Evolutionary conservation across 768 basidiomycete species (phyloP), one percentile per base, ranked within the genome.

Genomic region (Flagelloscypha sp.): DNA sequence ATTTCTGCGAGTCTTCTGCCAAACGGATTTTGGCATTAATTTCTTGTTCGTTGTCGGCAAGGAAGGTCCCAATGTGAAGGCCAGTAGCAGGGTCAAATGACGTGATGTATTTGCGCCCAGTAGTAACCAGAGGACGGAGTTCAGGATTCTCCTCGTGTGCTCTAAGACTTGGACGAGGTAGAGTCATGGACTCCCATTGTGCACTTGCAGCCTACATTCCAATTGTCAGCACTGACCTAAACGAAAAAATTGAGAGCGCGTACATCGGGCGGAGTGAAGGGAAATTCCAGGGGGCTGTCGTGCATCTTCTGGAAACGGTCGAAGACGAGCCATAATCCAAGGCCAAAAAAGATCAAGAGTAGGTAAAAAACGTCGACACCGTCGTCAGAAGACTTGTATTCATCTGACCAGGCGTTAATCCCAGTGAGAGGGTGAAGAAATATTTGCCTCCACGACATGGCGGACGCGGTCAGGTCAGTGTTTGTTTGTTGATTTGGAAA

Each of bases 81-180:
- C 79, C 80, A 10, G 86, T 93, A 3, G 90, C 79, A 10, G 94
- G 94, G 56, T 97, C 94, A 48, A 76, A 98, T 53, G 82, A 80
- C 2, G 94, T 98, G 41, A 97, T 83, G 51, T 84, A 89, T 27
- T 76, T 67, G 30, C 74, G 63, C 25, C 65, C 66, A 1, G 61
- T 53, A 9, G 57, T 52, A 28, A 68, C 50, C 1, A 65, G 51
- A 3, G 80, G 76, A 24, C 71, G 59, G 21, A 90, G 62, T 7
- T 68, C 67, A 2, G 62, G 55, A 42, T 74, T 65, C 6, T 62
- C 59, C 25, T 70, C 54, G 54, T 93, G 89, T 3, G 84, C 79
- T 41, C 69, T 65, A 28, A 90, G 65, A 34, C 63, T 61, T 5
- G 87, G 72, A 15, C 78, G 62, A 11, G 53, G 50, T 35, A 92